phyloP scores from a whole-genome alignment of 192 early-diverging fungal species.

The Backusella australiensis region DNA sequence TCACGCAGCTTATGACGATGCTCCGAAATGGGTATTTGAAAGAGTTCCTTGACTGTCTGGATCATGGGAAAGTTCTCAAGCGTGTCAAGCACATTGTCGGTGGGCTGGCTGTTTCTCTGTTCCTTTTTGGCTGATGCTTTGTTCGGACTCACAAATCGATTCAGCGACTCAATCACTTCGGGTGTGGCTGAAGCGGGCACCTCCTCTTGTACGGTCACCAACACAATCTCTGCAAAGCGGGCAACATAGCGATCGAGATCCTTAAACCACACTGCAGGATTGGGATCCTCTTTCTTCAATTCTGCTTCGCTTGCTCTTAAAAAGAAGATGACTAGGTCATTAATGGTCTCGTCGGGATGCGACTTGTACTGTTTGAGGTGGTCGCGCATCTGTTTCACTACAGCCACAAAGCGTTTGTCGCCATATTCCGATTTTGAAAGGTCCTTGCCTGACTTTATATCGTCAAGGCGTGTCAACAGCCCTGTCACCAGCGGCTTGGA shows the following conservation, averaged over 20 bases:
- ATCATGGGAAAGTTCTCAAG: constrained; percentile 17
- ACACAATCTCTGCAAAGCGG: constrained; percentile 43
- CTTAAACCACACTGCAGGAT: constrained; percentile 36
- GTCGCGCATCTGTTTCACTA: constrained; percentile 34
- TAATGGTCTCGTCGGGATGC: constrained; percentile 42
- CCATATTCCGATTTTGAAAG: constrained; percentile 38
- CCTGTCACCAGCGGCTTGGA: constrained; percentile 47
- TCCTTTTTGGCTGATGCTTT: constrained; percentile 13
- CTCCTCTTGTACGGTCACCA: constrained; percentile 41
- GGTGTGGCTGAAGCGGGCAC: constrained; percentile 30
- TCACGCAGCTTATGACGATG: constrained; percentile 39
- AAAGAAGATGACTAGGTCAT: constrained; percentile 48
- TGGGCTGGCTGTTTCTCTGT: not conserved
- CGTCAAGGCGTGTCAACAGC: constrained; percentile 38
- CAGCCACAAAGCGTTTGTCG: constrained; percentile 43
- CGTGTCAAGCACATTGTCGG: not conserved
- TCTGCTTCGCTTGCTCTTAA: constrained; percentile 39
- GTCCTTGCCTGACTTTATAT: constrained; percentile 45
- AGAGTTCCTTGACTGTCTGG: constrained; percentile 39
- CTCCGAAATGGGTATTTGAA: constrained; percentile 32
- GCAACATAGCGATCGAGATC: constrained; percentile 43
- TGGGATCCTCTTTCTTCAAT: constrained; percentile 29
- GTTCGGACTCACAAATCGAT: constrained; percentile 10
- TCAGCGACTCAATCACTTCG: constrained; percentile 28
- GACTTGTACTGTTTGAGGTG: constrained; percentile 35